Evolutionary conservation across 208 protist species (phyloP), one percentile per base, ranked within the genome.

Genomic region (Trypanosoma grayi): DNA sequence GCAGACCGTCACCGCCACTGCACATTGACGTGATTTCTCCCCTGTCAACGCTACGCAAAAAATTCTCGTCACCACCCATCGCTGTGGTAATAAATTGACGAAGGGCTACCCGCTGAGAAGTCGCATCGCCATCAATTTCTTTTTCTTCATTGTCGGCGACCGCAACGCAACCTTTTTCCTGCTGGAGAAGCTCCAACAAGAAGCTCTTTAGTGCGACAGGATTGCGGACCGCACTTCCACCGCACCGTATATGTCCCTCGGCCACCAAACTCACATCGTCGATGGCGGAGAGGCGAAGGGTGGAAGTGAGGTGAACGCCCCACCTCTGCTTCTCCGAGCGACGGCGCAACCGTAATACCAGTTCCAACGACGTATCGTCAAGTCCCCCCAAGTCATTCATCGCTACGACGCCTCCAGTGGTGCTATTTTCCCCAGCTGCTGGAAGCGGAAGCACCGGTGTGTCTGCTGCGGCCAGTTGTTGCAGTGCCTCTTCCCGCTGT

Each of bases 281-380:
- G n/a, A 90, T 52, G 22, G 70, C 75, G 4, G 75, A 65, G 20
- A 93, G 68, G 4, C 44, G 33, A 45, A 93, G 71, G 2, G 61
- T 18, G n/a, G 77, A 75, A 27, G 70, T 86, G 14, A 88, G 67
- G 52, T 78, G 74, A 40, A 93, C 72, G 30, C 86, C 83, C 86
- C 86, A 93, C 18, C 75, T 77, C 50, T 82, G 67, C 40, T 75
- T 55, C 7, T 67, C 72, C 33, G 73, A 67, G 39, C 75, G 54
- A 40, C 82, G 76, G 0, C 76, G 83, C 31, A 93, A 67, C 4
- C 45, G 59, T 73, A 70, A 75, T 13, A 67, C 60, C 60, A 87
- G 63, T 20, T 63, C 30, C 34, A 87, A 33, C 7, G 31, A 13
- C 25, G 53, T 22, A 14, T 50, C 28, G 18, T 56, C 28, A 16